These are phyloP conservation scores for Malus sylvestris DNA, from an alignment of 306 rosid species.

Conservation along the genomic window DNA sequence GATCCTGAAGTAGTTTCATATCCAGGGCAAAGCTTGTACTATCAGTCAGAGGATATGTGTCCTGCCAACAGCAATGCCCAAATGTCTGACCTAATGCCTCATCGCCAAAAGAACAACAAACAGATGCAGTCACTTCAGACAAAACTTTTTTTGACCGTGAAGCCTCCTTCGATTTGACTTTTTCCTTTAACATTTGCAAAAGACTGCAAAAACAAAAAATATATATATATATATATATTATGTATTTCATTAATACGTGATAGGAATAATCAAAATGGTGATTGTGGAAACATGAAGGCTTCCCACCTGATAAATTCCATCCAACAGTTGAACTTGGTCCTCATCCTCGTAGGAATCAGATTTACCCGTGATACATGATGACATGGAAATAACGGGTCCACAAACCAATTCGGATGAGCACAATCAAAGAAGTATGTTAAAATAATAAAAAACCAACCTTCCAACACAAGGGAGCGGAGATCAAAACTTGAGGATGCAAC, in stretches of 20 bases:
- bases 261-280: background rate
- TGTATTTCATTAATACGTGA: background rate
- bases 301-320: constrained; percentile 51
- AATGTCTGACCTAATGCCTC: constrained; percentile 27
- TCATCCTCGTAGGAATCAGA: constrained; percentile 36
- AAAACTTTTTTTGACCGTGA: constrained; percentile 17
- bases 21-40: constrained; percentile 57
- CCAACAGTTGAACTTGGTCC: constrained; percentile 33
- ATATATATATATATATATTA: background rate
- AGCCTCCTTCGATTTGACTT: constrained; percentile 30
- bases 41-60: constrained; percentile 49
- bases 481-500: constrained; percentile 41
- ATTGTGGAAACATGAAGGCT: background rate
- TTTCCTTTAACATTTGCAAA: constrained; percentile 34
- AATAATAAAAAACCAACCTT: constrained; percentile 41
- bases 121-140: constrained; percentile 25
- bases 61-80: constrained; percentile 38
- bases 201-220: constrained; percentile 26
- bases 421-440: background rate
- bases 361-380: constrained; percentile 37
- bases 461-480: constrained; percentile 50
- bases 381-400: constrained; percentile 34
- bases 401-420: background rate
- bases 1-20: constrained; percentile 56
- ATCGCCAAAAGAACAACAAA: constrained; percentile 46